Conservation (phyloP, 169 alveolate species). For the Plasmodium gonderi region DNA sequence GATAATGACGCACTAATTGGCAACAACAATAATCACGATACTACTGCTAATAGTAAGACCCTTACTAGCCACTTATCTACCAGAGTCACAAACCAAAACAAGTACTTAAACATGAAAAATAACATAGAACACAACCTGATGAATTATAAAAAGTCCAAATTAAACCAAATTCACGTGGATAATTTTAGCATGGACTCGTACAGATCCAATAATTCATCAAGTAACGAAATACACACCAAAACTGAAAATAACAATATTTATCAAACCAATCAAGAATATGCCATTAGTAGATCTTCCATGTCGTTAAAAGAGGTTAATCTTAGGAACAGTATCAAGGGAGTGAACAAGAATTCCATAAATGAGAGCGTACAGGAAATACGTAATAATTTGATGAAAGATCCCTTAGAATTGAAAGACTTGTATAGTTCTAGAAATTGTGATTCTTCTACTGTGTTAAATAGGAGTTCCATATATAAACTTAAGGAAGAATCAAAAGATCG, state of each 20-base stretch:
- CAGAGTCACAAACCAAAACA: neutral
- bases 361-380: neutral
- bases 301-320: neutral
- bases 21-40: neutral
- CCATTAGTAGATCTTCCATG: neutral
- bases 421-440: neutral
- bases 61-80: neutral
- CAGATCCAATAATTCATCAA: conserved; percentile 2
- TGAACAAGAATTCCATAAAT: neutral
- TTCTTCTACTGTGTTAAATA: neutral
- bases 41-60: neutral
- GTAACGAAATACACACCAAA: neutral
- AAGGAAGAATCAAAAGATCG: neutral
- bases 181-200: neutral
- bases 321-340: neutral
- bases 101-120: conserved; percentile 34
- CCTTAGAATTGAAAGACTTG: neutral
- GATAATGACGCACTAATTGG: neutral
- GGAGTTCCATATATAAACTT: conserved; percentile 5
- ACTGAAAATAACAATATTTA: neutral
- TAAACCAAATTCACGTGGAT: conserved; percentile 8
- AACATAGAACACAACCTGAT: conserved; percentile 32
- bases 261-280: neutral
- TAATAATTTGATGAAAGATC: neutral
- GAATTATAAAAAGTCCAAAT: conserved; percentile 39